A percentile compares a stretch with the other conserved stretches of the same genome.
Evolutionary conservation across 1,139 yeast genomes (phyloP).

Genomic region (Geotrichum candidum): DNA sequence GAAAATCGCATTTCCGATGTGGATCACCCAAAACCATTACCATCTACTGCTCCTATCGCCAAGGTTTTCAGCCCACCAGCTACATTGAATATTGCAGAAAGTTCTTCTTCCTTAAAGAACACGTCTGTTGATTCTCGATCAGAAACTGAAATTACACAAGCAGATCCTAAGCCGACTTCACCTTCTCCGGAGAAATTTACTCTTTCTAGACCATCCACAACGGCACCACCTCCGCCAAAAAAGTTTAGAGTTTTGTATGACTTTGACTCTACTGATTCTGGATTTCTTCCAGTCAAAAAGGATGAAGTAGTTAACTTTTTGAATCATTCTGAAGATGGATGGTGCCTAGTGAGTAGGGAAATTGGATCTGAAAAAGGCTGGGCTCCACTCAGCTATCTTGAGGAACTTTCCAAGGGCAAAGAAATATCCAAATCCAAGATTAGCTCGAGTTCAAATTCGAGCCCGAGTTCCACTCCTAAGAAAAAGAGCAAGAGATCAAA

Average conservation of each 20-base stretch:
- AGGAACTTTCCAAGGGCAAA: constrained; percentile 39
- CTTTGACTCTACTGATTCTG: constrained; percentile 78
- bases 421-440: neutral
- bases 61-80: neutral
- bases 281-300: constrained; percentile 69
- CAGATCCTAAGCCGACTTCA: constrained; percentile 23
- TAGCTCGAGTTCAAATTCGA: neutral
- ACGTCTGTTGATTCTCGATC: constrained; percentile 2
- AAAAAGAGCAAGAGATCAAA: neutral
- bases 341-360: constrained; percentile 79
- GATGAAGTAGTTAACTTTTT: constrained; percentile 70
- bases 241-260: constrained; percentile 51
- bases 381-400: neutral
- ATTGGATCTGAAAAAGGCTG: constrained; percentile 83
- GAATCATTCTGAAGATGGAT: constrained; percentile 67
- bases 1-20: neutral
- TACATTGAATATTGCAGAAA: neutral
- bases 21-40: constrained; percentile 21
- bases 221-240: constrained; percentile 47
- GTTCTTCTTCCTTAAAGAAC: constrained; percentile 1
- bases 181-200: constrained; percentile 67
- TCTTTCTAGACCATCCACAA: constrained; percentile 32
- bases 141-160: neutral
- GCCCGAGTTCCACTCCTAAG: neutral
- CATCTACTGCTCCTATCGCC: constrained; percentile 31